Base-by-base conservation (phyloP, 257 asterid species). In the Solanum medicagineum region DNA sequence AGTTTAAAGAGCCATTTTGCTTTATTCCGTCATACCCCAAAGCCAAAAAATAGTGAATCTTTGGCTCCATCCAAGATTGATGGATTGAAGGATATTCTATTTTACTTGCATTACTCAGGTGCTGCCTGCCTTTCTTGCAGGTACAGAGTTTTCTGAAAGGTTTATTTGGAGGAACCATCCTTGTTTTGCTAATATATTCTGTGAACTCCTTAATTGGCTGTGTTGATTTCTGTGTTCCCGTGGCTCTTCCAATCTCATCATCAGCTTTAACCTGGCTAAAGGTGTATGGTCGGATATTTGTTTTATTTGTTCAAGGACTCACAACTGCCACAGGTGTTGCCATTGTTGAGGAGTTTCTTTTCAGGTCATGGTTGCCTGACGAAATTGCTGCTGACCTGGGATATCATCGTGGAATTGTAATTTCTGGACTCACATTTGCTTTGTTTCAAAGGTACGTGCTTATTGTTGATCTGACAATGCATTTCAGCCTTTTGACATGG, bases 281-380 rank as follows among this genome's bases (percentile, higher is more conserved):
- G 88, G 86, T 93, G 19, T 92, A 87, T 80, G 94, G 93, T 62
- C 85, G 63, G 85, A 85, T 88, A 89, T 87, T 95, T 84, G 51
- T 89, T 85, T 86, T 90, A 70, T 69, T 90, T 81, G 84, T 89
- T 86, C 92, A 84, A 89, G 98, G 92, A 90, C 85, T 92, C 80
- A 86, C 87, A 70, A 90, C 94, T 19, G 98, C 98, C 85, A 90
- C 95, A 57, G 90, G 88, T 32, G 85, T 95, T 86, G 93, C 98
- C 68, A 81, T 85, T 62, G 97, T 94, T 83, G 98, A 97, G 91
- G 99, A 95, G 87, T 88, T 93, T 87, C 92, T 97, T 87, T 97
- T 97, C 84, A 86, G 98, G 86, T 93, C 98, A 85, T 97, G 98
- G 99, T 87, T 97, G 91, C 97, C 98, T 81, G 93, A 93, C 87